Conservation (phyloP, 495 filamentous ascomycete genomes). For the Talaromyces ruber region DNA sequence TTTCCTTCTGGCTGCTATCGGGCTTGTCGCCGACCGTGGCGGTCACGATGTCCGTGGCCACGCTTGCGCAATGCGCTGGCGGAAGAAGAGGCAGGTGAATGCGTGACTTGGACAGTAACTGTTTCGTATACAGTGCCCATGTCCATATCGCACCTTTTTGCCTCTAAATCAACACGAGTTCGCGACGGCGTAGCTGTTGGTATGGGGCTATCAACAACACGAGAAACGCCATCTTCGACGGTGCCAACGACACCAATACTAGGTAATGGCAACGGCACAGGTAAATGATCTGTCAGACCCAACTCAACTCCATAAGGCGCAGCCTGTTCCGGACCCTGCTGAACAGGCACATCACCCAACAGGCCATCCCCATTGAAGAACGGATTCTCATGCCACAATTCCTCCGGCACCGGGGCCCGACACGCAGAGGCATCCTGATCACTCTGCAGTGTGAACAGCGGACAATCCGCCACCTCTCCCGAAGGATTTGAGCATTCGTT, state of each 20-base stretch:
- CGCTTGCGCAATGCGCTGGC: neutral
- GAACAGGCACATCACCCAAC: constrained; percentile 43
- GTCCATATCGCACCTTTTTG: neutral
- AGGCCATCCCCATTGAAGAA: constrained; percentile 31
- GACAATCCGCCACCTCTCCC: constrained; percentile 47
- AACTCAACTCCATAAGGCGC: constrained; percentile 8
- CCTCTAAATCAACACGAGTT: neutral
- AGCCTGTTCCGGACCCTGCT: constrained; percentile 45
- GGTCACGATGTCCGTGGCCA: neutral
- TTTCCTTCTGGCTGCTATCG: neutral
- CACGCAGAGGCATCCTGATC: constrained; percentile 30
- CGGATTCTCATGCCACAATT: constrained; percentile 29
- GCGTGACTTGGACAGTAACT: neutral
- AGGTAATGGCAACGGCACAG: neutral
- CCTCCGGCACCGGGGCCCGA: constrained; percentile 36
- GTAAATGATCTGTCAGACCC: neutral
- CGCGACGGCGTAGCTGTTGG: neutral
- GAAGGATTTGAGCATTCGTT: constrained; percentile 41
- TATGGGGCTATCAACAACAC: neutral
- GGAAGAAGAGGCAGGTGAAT: neutral
- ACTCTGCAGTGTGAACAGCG: constrained; percentile 47
- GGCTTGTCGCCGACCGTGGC: neutral
- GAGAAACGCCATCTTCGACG: neutral
- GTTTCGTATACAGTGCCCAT: neutral
- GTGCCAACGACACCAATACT: neutral